Conservation (phyloP, 768 basidiomycete species). For the Lepiota venenata region DNA sequence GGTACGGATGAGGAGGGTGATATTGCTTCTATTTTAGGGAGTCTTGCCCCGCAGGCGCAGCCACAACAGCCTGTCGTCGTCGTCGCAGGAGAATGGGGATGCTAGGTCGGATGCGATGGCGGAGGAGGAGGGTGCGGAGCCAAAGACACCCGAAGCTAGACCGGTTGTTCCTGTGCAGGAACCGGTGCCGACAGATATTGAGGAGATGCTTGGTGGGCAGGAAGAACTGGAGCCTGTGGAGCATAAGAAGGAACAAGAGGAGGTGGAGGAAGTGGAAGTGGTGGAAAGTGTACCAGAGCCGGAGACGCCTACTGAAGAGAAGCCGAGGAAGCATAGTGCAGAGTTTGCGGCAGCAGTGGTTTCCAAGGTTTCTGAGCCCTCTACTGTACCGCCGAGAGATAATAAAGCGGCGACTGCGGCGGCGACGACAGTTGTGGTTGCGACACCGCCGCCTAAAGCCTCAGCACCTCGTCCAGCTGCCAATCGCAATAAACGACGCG, state of each 20-base stretch:
- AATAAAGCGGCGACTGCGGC: constrained; percentile 15
- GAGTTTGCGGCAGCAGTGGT: constrained; percentile 21
- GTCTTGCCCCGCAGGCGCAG: neutral
- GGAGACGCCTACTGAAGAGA: constrained; percentile 12
- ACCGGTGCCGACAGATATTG: constrained; percentile 7
- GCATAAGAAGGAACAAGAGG: neutral
- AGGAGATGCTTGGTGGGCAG: constrained; percentile 10
- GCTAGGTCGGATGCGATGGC: constrained; percentile 3
- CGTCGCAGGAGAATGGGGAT: neutral
- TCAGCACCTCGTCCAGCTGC: constrained; percentile 20
- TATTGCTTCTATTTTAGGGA: constrained; percentile 1
- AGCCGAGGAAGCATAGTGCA: neutral
- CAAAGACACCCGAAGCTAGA: constrained; percentile 76
- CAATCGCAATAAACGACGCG: constrained; percentile 47
- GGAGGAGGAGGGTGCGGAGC: constrained; percentile 40
- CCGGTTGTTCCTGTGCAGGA: constrained; percentile 20
- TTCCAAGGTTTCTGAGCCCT: neutral
- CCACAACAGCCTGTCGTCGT: too few relatives aligned
- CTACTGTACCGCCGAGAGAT: constrained; percentile 20
- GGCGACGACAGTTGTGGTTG: constrained; percentile 13
- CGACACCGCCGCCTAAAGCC: constrained; percentile 22
- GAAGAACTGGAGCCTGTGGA: constrained; percentile 2
- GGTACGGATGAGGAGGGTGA: constrained; percentile 12
- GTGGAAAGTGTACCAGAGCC: constrained; percentile 10
- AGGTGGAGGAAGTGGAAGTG: constrained; percentile 2